Evolutionary conservation across 139 green algal species (phyloP).

Genomic region (Chlamydomonas sp.): DNA sequence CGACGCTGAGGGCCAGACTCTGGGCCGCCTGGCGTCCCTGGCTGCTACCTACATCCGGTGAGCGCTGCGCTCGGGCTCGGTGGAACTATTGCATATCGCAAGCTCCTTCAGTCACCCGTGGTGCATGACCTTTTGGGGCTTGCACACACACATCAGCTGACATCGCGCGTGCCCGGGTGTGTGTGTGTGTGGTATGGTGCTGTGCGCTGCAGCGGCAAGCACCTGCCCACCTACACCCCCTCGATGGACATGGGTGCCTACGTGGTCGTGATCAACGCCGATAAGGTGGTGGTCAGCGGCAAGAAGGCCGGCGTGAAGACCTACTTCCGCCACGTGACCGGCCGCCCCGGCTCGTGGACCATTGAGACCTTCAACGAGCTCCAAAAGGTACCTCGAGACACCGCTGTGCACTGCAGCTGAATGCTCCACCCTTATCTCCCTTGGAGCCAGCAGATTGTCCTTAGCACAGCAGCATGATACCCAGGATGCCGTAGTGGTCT

Average conservation of each 20-base stretch:
- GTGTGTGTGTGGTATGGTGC: neutral
- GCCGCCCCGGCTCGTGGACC: slow-evolving; percentile 80
- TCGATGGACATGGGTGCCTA: slow-evolving; percentile 97
- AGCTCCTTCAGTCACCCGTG: too few relatives aligned
- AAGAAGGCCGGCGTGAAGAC: slow-evolving; percentile 93
- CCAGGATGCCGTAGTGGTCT: neutral
- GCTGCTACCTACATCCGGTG: slow-evolving; percentile 88
- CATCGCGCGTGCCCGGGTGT: too few relatives aligned
- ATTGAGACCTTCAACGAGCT: slow-evolving; percentile 87
- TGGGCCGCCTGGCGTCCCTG: slow-evolving; percentile 91
- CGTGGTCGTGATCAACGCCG: slow-evolving; percentile 97
- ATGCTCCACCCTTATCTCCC: too few relatives aligned
- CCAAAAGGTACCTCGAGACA: slow-evolving; percentile 58
- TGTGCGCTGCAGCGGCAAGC: slow-evolving; percentile 83
- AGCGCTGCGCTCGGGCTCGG: neutral
- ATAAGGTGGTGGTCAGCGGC: slow-evolving; percentile 92
- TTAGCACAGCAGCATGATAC: neutral
- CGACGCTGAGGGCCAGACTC: slow-evolving; percentile 93
- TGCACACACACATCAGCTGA: too few relatives aligned
- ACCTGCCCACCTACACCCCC: slow-evolving; percentile 87
- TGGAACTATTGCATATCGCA: too few relatives aligned
- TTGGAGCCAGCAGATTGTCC: neutral
- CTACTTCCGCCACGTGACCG: slow-evolving; percentile 87
- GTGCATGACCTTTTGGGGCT: too few relatives aligned
- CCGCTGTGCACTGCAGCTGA: too few relatives aligned